A percentile compares a stretch with the other conserved stretches of the same genome.
phyloP scores from a whole-genome alignment of 1,284 basidiomycete species.

The Fomitopsis pinicola region DNA sequence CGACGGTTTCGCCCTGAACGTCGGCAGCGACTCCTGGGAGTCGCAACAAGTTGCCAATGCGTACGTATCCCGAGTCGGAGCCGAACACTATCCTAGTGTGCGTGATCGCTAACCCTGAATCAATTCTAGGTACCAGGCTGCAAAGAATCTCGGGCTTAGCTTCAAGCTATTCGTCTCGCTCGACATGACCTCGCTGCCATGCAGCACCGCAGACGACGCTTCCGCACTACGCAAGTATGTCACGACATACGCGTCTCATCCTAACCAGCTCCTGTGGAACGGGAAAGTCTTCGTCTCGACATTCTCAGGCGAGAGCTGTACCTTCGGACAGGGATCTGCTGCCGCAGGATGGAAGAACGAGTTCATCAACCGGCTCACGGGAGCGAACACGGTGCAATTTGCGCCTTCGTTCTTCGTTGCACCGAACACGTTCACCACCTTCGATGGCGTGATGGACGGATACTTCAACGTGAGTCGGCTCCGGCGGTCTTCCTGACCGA shows the following conservation, averaged over 20 bases:
- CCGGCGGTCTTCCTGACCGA: constrained; percentile 28
- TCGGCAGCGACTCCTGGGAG: constrained; percentile 48
- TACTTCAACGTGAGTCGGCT: constrained; percentile 36
- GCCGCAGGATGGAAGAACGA: constrained; percentile 53
- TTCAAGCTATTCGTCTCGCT: constrained; percentile 59
- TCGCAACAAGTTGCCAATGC: constrained; percentile 43
- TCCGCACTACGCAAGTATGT: constrained; percentile 36
- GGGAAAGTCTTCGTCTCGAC: constrained; percentile 45
- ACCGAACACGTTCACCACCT: constrained; percentile 45
- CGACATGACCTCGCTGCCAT: constrained; percentile 49
- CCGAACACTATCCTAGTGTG: constrained; percentile 9
- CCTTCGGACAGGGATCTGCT: constrained; percentile 54
- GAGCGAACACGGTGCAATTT: constrained; percentile 51
- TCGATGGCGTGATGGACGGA: constrained; percentile 49
- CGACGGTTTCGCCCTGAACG: constrained; percentile 41
- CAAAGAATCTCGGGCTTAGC: constrained; percentile 5
- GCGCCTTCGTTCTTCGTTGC: constrained; percentile 65
- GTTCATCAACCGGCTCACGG: constrained; percentile 45
- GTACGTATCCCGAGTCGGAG: constrained; percentile 15
- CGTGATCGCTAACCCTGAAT: neutral
- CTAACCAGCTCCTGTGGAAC: constrained; percentile 39
- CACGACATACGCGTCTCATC: constrained; percentile 33
- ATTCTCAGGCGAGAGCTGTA: constrained; percentile 35
- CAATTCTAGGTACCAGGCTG: constrained; percentile 2
- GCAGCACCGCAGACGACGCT: constrained; percentile 29